Conservation (phyloP, 108 stramenopile species). For the Cyclotella sp. region DNA sequence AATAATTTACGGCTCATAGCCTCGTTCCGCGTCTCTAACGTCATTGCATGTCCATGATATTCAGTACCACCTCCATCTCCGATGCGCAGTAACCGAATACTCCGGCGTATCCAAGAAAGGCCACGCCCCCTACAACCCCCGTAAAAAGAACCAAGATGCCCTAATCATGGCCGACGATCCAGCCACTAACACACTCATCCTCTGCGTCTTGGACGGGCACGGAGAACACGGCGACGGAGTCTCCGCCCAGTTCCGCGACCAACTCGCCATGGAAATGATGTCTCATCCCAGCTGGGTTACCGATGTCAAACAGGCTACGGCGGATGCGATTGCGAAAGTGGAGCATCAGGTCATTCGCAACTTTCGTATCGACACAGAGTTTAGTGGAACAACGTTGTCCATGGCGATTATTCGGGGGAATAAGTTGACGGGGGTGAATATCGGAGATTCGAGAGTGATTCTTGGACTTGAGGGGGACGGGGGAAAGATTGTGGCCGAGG, state of each 20-base stretch:
- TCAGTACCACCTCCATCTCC: slow-evolving; percentile 54
- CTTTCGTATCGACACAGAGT: slow-evolving; percentile 93
- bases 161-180: slow-evolving; percentile 96
- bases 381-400: slow-evolving; percentile 95
- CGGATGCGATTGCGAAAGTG: slow-evolving; percentile 90
- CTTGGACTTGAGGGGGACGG: slow-evolving; percentile 70
- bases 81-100: slow-evolving; percentile 92
- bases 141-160: slow-evolving; percentile 99
- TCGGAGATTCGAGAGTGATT: slow-evolving; percentile 94
- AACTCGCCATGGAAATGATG: slow-evolving; percentile 89
- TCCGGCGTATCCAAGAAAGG: slow-evolving; percentile 97
- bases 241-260: slow-evolving; percentile 89
- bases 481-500: slow-evolving; percentile 69
- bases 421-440: slow-evolving; percentile 89
- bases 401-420: slow-evolving; percentile 93
- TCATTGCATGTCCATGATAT: neutral
- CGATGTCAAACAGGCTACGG: slow-evolving; percentile 75
- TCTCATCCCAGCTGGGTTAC: slow-evolving; percentile 84
- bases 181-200: slow-evolving; percentile 88
- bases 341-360: slow-evolving; percentile 90
- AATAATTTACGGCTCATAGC: neutral
- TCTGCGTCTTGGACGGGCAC: slow-evolving; percentile 98
- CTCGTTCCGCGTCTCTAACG: neutral
- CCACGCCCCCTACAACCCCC: slow-evolving; percentile 98
- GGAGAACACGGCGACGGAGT: slow-evolving; percentile 97